Evolutionary conservation across 2,329 filamentous ascomycete species (phyloP), one percentile per base, ranked within the genome.

Genomic region (Microdochium bolleyi): DNA sequence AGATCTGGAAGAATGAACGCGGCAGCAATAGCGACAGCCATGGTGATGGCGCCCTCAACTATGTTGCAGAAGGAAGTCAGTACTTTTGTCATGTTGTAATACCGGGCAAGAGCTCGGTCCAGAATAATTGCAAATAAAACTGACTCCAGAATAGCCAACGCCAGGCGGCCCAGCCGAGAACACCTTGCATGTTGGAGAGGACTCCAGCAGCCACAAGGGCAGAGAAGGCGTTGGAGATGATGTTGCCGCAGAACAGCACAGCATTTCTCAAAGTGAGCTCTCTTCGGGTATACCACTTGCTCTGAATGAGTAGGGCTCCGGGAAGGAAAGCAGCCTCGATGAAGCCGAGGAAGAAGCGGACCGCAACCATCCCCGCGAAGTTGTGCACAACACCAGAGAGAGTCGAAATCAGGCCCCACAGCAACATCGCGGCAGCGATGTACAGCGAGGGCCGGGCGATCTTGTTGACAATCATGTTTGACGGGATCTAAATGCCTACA

Each of bases 291-390:
- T 87, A 87, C 77, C 83, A 87, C 58, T 84, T 82, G 0, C 80
- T 83, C 21, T 87, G 72, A 48, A 85, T 80, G 46, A 85, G 72
- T 11, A 86, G 72, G 0, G 80, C 80, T 44, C 84, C 84, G 0
- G 84, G 83, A 24, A 85, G 70, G 64, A 85, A 85, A 1, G 82
- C 82, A 0, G 84, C 83, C 64, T 85, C 82, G 50, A 84, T 68
- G 55, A 83, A 82, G 3, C 82, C 82, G 0, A 85, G 66, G 59
- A 83, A 76, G 64, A 84, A 84, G 4, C 82, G 78, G 25, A 75
- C 73, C 10, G 70, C 64, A 2, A 85, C 73, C 69, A 85, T 74
- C 56, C 76, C 76, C 3, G 68, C 69, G 55, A 82, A 84, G 60
- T 70, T 76, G 13, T 73, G 64, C 0, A 74, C 76, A 22, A 72